A percentile compares a stretch with the other conserved stretches of the same genome.
phyloP scores from a whole-genome alignment of 2,329 filamentous ascomycete genomes.

The Penicillium hesseltinei region DNA sequence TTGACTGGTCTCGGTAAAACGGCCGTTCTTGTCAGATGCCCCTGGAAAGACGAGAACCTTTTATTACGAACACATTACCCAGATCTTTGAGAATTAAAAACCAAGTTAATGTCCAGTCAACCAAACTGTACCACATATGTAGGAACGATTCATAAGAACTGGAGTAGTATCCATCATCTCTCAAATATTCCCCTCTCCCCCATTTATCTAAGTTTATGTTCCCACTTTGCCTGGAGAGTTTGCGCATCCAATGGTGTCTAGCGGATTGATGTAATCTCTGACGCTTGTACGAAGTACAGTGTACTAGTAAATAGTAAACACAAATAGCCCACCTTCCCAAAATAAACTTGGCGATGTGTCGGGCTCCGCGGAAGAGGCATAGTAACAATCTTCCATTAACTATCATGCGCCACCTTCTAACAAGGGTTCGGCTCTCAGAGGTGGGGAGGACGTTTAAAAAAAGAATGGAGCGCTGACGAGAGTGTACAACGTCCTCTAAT shows the following conservation, averaged over 20 bases:
- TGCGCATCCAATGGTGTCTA: neutral
- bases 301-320: neutral
- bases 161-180: neutral
- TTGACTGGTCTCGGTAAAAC: neutral
- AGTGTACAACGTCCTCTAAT: neutral
- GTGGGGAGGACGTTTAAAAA: neutral
- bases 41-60: neutral
- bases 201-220: conserved; percentile 2
- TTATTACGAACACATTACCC: too few species aligned
- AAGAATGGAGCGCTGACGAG: neutral
- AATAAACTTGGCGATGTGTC: neutral
- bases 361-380: neutral
- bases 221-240: neutral
- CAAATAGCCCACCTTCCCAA: neutral
- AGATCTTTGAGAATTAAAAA: neutral
- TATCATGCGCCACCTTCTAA: neutral
- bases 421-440: neutral
- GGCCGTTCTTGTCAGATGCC: neutral
- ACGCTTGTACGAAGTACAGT: neutral
- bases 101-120: neutral
- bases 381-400: neutral
- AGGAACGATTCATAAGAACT: neutral
- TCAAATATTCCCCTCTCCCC: neutral
- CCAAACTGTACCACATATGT: neutral
- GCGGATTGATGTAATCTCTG: neutral